These are phyloP conservation scores for Bromus sterilis DNA, from an alignment of 176 grass and related monocot species.

Conservation along the genomic window DNA sequence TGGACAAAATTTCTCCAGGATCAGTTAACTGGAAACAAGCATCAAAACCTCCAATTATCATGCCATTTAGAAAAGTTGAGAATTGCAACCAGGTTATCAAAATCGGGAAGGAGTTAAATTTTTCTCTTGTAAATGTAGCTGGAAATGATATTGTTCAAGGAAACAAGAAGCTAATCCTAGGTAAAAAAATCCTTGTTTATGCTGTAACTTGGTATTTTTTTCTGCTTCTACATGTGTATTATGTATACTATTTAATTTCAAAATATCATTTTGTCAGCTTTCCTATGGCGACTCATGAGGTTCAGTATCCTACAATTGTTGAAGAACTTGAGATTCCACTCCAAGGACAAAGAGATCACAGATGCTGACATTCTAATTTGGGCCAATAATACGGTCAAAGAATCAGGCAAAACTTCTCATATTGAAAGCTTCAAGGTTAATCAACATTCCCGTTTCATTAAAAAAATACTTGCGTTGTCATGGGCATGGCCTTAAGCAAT, in stretches of 20 bases:
- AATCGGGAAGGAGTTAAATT: conserved; percentile 77
- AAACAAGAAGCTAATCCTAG: conserved; percentile 96
- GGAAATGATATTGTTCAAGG: conserved; percentile 98
- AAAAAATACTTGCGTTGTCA: neutral
- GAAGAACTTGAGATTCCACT: conserved; percentile 88
- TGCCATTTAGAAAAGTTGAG: conserved; percentile 97
- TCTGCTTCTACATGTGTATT: neutral
- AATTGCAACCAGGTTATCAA: conserved; percentile 89
- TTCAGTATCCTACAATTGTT: conserved; percentile 87
- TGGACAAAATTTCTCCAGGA: conserved; percentile 90
- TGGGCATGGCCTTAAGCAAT: neutral
- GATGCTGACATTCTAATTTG: conserved; percentile 87
- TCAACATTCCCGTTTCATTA: neutral
- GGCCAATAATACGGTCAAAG: conserved; percentile 89
- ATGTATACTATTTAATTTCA: neutral
- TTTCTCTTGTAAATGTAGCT: conserved; percentile 89
- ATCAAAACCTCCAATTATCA: conserved; percentile 94
- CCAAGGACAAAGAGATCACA: conserved; percentile 81
- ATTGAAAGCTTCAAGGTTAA: conserved; percentile 96
- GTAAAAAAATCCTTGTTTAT: conserved; percentile 3
- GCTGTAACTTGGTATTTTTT: neutral
- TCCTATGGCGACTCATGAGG: conserved; percentile 96
- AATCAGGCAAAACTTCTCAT: conserved; percentile 69
- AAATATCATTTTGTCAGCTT: conserved; percentile 40
- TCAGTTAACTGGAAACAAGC: conserved; percentile 86